Base-by-base conservation (phyloP, 208 protist genomes). In the Naegleria fowleri region DNA sequence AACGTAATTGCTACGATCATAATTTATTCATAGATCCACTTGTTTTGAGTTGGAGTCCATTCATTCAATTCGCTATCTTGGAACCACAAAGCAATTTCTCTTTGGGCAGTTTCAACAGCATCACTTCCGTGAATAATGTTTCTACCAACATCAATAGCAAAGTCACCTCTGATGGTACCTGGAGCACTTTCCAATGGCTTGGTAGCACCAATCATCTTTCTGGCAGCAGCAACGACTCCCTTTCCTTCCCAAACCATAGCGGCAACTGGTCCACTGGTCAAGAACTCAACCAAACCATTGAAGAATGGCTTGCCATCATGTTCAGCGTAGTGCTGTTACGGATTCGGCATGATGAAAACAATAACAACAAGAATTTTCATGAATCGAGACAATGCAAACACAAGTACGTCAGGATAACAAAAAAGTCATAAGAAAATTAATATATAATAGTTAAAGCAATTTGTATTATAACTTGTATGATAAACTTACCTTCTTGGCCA, bases 51-150 rank as follows among this genome's bases (percentile, higher is more conserved):
- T 87, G 94, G 96, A 39, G 95, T 96, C 95, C 95, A 98, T 92
- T 83, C 92, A 91, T 94, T 90, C 15, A 99, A 51, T 93, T 98
- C 97, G 88, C 97, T 95, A 38, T 92, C 86, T 88, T 95, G 95
- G 95, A 99, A 99, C 98, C 98, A 99, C 92, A 98, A 96, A 41
- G 93, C 95, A 92, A 99, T 98, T 95, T 99, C 98, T 90, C 96
- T 93, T 88, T 97, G 90, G 22, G 98, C 98, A 92, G 93, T 96
- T 92, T 98, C 97, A 86, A 98, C 95, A 48, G 95, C 87, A 92
- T 99, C 98, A 90, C 96, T 98, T 88, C 98, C 98, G 96, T 99
- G 98, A 94, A 97, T 97, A 91, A 99, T 96, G 95, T 99, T 99
- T 92, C 97, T 95, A 91, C 97, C 97, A 87, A 99, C 96, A 92